Conservation (phyloP, 176 grass and related monocot genomes). For the Aegilops speltoides region DNA sequence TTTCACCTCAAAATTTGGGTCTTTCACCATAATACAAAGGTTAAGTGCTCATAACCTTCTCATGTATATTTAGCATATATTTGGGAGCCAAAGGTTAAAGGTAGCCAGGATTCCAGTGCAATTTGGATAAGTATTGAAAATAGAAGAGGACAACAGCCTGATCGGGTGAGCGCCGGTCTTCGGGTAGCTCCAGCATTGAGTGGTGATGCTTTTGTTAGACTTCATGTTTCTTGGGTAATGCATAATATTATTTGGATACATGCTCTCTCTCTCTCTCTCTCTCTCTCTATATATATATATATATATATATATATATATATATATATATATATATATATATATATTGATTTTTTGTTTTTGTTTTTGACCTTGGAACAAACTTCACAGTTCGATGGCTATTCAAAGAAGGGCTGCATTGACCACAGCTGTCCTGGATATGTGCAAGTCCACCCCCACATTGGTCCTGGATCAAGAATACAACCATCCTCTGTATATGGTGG, state of each 20-base stretch:
- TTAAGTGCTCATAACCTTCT: too few species aligned
- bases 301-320: too few species aligned
- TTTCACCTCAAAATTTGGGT: too few species aligned
- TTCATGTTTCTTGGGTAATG: constrained; percentile 25
- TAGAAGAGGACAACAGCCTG: background rate
- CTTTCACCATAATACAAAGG: too few species aligned
- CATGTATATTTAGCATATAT: too few species aligned
- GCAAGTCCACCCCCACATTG: constrained; percentile 6
- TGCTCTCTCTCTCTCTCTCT: too few species aligned
- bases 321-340: too few species aligned
- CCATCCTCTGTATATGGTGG: constrained; percentile 9
- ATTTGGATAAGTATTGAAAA: background rate
- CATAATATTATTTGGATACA: background rate
- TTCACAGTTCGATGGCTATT: background rate
- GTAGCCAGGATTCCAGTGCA: background rate
- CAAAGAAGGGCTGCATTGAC: background rate
- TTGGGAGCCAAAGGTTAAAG: background rate
- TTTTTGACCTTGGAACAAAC: background rate
- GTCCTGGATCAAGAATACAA: background rate
- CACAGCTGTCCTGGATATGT: constrained; percentile 29
- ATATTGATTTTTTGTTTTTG: background rate
- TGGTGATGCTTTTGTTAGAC: constrained; percentile 7
- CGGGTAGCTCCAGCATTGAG: constrained; percentile 13
- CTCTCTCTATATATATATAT: too few species aligned
- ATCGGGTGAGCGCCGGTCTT: background rate